Conservation (phyloP, 768 basidiomycete genomes). For the Suillus subalutaceus region DNA sequence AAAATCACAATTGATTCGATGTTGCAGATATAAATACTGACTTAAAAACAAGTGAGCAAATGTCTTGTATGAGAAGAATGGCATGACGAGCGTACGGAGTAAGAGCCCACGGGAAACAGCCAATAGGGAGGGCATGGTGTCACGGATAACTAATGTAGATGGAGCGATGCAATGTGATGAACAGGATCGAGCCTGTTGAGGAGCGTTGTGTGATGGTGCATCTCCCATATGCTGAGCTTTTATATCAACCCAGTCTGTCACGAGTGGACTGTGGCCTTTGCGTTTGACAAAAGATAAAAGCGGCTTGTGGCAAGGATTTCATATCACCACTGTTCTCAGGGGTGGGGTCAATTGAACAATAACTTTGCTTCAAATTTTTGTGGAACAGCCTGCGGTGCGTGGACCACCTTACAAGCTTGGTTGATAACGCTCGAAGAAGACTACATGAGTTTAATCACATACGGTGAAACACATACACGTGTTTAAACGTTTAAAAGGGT, state of each 20-base stretch:
- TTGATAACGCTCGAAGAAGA: neutral
- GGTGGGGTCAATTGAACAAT: neutral
- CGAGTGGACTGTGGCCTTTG: neutral
- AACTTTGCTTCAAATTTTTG: neutral
- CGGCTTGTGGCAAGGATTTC: neutral
- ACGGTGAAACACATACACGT: neutral
- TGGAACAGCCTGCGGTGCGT: neutral
- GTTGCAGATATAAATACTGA: constrained; percentile 18
- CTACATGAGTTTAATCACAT: neutral
- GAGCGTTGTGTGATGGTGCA: neutral
- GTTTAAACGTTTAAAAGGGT: neutral
- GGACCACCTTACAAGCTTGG: neutral
- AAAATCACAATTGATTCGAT: constrained; percentile 18
- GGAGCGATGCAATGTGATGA: constrained; percentile 12
- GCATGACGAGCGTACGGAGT: constrained; percentile 20
- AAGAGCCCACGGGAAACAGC: constrained; percentile 19
- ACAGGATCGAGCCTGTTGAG: constrained; percentile 5
- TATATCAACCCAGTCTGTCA: neutral
- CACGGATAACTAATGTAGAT: constrained; percentile 21
- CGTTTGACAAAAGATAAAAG: neutral
- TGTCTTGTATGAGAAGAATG: neutral
- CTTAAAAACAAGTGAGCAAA: constrained; percentile 17
- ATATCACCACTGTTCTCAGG: neutral
- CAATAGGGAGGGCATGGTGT: constrained; percentile 27
- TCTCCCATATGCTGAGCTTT: neutral